These are phyloP conservation scores for Tuber borchii DNA, from an alignment of 495 filamentous ascomycete genomes.

Conservation along the genomic window DNA sequence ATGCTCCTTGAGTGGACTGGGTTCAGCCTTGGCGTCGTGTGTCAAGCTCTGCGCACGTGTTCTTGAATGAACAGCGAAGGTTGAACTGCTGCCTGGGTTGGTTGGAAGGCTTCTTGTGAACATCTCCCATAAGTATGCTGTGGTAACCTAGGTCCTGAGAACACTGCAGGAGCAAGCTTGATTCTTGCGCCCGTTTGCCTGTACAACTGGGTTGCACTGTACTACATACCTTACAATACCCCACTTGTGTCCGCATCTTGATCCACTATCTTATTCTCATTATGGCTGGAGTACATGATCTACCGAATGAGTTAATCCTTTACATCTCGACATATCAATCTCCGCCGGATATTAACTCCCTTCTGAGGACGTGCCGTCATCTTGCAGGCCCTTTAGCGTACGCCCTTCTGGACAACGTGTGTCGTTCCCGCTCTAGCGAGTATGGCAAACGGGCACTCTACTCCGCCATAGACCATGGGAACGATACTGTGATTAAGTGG, in stretches of 20 bases:
- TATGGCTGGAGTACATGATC: neutral
- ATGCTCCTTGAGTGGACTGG: neutral
- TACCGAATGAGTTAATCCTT: neutral
- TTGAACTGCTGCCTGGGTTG: neutral
- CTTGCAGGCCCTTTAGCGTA: neutral
- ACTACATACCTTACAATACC: neutral
- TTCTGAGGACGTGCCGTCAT: neutral
- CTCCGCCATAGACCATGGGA: neutral
- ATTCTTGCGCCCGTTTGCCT: neutral
- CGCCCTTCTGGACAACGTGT: conserved; percentile 2
- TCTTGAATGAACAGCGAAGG: neutral
- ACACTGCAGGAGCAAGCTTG: neutral
- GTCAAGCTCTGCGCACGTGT: neutral
- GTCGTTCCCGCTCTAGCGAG: neutral
- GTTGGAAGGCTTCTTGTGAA: neutral
- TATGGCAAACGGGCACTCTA: conserved; percentile 2
- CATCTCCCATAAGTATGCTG: neutral
- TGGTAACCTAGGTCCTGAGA: neutral
- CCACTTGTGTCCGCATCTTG: neutral
- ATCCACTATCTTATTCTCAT: neutral
- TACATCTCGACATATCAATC: conserved; percentile 1
- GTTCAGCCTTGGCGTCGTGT: neutral
- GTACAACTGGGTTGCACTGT: neutral
- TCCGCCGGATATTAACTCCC: neutral
- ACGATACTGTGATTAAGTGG: neutral